Conservation (phyloP, 495 filamentous ascomycete genomes). For the Opeltia flavorubescens region DNA sequence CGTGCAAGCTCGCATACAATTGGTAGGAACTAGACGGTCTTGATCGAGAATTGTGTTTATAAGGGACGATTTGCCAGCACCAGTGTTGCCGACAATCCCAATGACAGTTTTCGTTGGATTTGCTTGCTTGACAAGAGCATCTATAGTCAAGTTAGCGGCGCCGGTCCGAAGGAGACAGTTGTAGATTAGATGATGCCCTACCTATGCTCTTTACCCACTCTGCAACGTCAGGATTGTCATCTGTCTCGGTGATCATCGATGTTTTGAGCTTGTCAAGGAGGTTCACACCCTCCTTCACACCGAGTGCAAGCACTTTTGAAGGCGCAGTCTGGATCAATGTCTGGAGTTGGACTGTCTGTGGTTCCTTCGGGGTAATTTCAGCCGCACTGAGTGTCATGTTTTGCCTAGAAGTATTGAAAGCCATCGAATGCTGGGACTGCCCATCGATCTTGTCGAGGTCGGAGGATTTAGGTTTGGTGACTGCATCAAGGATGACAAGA, state of each 20-base stretch:
- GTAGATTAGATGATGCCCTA: background rate
- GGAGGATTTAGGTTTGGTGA: too few relatives aligned
- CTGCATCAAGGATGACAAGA: too few relatives aligned
- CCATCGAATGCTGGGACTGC: background rate
- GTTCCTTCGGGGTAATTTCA: conserved; percentile 8
- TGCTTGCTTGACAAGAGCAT: conserved; percentile 24
- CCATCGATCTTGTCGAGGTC: too few relatives aligned
- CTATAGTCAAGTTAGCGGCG: background rate
- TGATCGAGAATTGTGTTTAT: conserved; percentile 49
- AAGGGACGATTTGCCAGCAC: conserved; percentile 44
- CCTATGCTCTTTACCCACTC: conserved; percentile 31
- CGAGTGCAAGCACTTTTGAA: conserved; percentile 13
- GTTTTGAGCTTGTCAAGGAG: conserved; percentile 22
- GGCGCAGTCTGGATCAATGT: conserved; percentile 21
- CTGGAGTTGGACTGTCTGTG: conserved; percentile 20
- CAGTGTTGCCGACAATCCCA: conserved; percentile 44
- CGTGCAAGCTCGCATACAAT: conserved; percentile 51
- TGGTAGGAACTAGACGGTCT: conserved; percentile 36
- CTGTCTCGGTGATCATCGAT: conserved; percentile 10
- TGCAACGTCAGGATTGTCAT: conserved; percentile 15
- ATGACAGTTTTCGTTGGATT: conserved; percentile 30
- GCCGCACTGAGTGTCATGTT: too few relatives aligned
- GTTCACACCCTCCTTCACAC: conserved; percentile 22
- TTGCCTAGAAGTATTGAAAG: background rate
- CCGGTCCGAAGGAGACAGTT: background rate